Conservation (phyloP, 371 early-diverging fungal genomes). For the Rhizopus arrhizus region DNA sequence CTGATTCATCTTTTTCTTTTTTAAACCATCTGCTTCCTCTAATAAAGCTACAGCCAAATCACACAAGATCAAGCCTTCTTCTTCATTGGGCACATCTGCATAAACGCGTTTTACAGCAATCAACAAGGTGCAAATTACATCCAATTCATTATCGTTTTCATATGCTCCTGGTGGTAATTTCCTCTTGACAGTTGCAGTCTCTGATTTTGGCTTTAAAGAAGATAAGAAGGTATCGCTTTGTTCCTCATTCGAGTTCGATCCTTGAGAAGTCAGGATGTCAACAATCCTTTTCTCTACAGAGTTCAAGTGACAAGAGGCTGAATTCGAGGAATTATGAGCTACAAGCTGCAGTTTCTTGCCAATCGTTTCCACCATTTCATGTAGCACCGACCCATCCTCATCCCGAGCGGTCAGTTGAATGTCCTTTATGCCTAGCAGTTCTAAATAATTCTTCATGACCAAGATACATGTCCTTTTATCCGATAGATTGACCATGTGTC, state of each 20-base stretch:
- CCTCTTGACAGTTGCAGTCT: neutral
- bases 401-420: neutral
- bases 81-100: neutral
- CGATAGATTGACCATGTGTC: conserved; percentile 62
- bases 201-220: neutral
- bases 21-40: conserved; percentile 20
- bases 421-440: conserved; percentile 40
- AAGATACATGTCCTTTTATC: conserved; percentile 64
- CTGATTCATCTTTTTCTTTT: conserved; percentile 20
- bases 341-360: conserved; percentile 6
- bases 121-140: conserved; percentile 13
- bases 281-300: neutral
- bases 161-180: conserved; percentile 20
- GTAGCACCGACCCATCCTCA: neutral
- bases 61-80: conserved; percentile 10
- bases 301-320: neutral
- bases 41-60: conserved; percentile 13
- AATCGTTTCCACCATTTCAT: conserved; percentile 4
- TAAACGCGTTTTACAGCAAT: conserved; percentile 13
- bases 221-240: neutral
- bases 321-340: neutral
- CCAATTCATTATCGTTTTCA: conserved; percentile 29
- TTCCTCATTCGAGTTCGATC: neutral
- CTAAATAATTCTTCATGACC: conserved; percentile 63
- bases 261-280: neutral